These are phyloP conservation scores for Odontarrhena argentea DNA, from an alignment of 345 rosid genomes.

Conservation along the genomic window DNA sequence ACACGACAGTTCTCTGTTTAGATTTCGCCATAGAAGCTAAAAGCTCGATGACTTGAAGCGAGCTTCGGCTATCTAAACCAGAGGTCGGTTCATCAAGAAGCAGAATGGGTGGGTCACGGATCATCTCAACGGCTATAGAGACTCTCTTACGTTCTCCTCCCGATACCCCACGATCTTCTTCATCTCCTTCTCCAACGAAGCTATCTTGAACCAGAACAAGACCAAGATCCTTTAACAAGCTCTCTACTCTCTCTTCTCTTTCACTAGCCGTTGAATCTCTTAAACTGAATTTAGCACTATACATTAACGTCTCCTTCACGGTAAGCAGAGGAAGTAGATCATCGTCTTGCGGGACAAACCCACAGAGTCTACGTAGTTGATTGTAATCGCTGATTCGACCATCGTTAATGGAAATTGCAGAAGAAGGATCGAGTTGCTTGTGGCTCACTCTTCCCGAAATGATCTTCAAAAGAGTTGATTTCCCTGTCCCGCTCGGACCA, in stretches of 20 bases:
- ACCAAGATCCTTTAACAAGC: slow-evolving; percentile 55
- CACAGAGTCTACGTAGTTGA: slow-evolving; percentile 67
- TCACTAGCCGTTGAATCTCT: slow-evolving; percentile 49
- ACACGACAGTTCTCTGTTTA: slow-evolving; percentile 59
- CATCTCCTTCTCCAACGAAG: slow-evolving; percentile 66
- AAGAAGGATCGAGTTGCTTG: slow-evolving; percentile 51
- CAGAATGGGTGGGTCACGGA: slow-evolving; percentile 74
- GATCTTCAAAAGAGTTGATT: slow-evolving; percentile 73
- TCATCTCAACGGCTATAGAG: slow-evolving; percentile 82
- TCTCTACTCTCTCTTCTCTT: slow-evolving; percentile 67
- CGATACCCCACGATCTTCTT: slow-evolving; percentile 72
- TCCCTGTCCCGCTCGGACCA: slow-evolving; percentile 89
- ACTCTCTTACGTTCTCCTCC: slow-evolving; percentile 89
- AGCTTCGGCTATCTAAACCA: slow-evolving; percentile 81
- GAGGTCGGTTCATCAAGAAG: slow-evolving; percentile 93
- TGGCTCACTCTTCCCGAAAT: slow-evolving; percentile 72
- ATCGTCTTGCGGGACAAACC: slow-evolving; percentile 88
- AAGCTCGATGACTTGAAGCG: slow-evolving; percentile 80
- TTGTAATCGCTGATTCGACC: slow-evolving; percentile 42
- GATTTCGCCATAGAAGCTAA: slow-evolving; percentile 69
- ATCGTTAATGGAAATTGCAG: slow-evolving; percentile 50
- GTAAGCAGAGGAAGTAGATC: slow-evolving; percentile 78
- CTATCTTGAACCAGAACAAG: slow-evolving; percentile 65
- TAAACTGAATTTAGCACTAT: slow-evolving; percentile 74
- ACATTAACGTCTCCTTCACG: slow-evolving; percentile 81